Evolutionary conservation across 2,329 filamentous ascomycete species (phyloP).

Genomic region (Aspergillus brasiliensis): DNA sequence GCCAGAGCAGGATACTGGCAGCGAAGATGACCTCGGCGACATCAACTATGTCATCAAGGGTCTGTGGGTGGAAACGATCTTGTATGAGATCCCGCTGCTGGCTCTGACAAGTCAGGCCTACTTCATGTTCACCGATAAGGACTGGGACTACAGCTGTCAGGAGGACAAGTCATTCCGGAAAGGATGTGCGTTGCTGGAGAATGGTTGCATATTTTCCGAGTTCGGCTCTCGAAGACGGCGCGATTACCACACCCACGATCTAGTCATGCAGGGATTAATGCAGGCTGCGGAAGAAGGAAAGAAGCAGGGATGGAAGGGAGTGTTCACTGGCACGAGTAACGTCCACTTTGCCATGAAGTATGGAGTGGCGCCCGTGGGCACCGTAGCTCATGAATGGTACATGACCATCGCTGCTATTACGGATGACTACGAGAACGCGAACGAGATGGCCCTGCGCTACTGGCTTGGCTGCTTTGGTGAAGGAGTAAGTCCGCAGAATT

Average conservation of each 20-base stretch:
- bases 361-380: conserved; percentile 80
- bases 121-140: conserved; percentile 92
- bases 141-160: conserved; percentile 88
- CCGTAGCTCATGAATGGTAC: conserved; percentile 97
- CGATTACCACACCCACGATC: conserved; percentile 91
- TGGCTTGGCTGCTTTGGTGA: conserved; percentile 92
- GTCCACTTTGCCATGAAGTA: conserved; percentile 97
- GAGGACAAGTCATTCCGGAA: conserved; percentile 83
- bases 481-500: conserved; percentile 50
- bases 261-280: conserved; percentile 85
- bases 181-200: conserved; percentile 73
- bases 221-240: conserved; percentile 87
- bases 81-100: conserved; percentile 95
- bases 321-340: conserved; percentile 87
- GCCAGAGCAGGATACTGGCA: conserved; percentile 58
- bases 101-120: conserved; percentile 93
- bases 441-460: conserved; percentile 78
- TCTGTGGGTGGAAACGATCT: conserved; percentile 89
- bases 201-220: conserved; percentile 87
- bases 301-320: conserved; percentile 67
- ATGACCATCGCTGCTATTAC: conserved; percentile 96
- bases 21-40: conserved; percentile 70
- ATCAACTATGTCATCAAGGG: conserved; percentile 77
- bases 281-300: conserved; percentile 73
- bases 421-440: conserved; percentile 79